Percentiles rank a stretch among this genome's conserved stretches.
Evolutionary conservation across 2,329 filamentous ascomycete species (phyloP).

Genomic region (Daldinia eschscholtzii): DNA sequence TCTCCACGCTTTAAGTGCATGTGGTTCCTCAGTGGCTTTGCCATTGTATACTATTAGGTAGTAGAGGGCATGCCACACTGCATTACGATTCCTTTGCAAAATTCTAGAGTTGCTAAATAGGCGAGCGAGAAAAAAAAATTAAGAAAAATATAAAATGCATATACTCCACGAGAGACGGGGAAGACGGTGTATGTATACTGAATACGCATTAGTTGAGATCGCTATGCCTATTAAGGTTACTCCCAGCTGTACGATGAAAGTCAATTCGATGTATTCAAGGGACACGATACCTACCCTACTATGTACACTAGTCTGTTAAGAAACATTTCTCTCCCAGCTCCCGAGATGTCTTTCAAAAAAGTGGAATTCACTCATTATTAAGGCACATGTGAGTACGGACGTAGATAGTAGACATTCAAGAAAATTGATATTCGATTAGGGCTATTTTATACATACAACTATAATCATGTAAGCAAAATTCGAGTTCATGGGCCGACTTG

Average conservation of each 20-base stretch:
- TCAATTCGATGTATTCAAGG: slow-evolving; percentile 8
- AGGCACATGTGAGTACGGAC: slow-evolving; percentile 2
- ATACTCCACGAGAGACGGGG: slow-evolving; percentile 2
- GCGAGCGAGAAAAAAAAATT: not conserved
- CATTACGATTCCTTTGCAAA: not conserved
- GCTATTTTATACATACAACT: not conserved
- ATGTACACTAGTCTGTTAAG: no score
- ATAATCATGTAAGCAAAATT: not conserved
- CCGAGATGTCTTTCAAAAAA: slow-evolving; percentile 22
- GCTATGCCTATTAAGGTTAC: slow-evolving; percentile 5
- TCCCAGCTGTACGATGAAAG: not conserved
- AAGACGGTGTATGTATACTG: not conserved
- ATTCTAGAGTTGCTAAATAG: not conserved
- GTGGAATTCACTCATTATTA: slow-evolving; percentile 14
- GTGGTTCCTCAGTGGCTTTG: not conserved
- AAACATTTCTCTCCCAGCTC: slow-evolving; percentile 7
- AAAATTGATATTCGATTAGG: not conserved
- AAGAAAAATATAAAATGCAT: not conserved
- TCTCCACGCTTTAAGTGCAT: not conserved
- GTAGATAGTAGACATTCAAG: slow-evolving; percentile 7
- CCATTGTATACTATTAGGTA: no score
- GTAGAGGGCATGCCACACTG: not conserved
- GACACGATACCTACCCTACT: slow-evolving; percentile 2
- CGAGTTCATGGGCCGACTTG: not conserved
- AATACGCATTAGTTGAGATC: not conserved